Conservation (phyloP, 2,329 filamentous ascomycete genomes). For the Thielaviopsis populi region DNA sequence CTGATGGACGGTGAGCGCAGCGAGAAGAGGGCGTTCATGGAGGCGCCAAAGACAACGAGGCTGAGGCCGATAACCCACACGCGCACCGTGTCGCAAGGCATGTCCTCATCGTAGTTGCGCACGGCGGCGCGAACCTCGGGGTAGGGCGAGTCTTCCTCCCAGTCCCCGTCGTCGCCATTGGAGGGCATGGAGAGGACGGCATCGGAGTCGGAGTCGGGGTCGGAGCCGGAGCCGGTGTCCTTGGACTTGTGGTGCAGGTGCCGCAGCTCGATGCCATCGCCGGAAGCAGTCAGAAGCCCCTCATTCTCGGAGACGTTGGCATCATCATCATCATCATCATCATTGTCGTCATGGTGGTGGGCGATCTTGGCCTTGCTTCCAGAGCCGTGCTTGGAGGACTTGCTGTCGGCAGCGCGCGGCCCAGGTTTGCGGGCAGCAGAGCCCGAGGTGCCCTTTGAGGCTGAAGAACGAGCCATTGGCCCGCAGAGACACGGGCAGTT, state of each 20-base stretch:
- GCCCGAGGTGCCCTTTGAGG: background rate
- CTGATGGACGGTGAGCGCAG: constrained; percentile 46
- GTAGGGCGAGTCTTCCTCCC: constrained; percentile 46
- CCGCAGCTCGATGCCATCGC: constrained; percentile 21
- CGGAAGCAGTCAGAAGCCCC: constrained; percentile 36
- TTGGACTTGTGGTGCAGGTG: constrained; percentile 15
- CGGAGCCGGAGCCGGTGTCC: constrained; percentile 19
- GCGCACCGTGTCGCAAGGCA: constrained; percentile 51
- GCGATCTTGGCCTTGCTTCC: background rate
- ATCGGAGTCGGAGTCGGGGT: constrained; percentile 19
- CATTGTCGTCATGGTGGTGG: background rate
- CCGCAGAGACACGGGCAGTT: background rate
- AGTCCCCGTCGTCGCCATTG: constrained; percentile 22
- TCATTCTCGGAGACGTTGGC: constrained; percentile 36
- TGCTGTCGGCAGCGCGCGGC: background rate
- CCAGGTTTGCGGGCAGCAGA: background rate
- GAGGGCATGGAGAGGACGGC: constrained; percentile 8
- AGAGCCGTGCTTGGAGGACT: background rate
- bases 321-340: background rate
- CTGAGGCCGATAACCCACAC: constrained; percentile 48
- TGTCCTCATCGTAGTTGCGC: constrained; percentile 46
- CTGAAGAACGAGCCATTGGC: constrained; percentile 12
- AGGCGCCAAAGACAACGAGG: constrained; percentile 42
- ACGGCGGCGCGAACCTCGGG: constrained; percentile 51
- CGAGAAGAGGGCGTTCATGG: constrained; percentile 49